phyloP scores from a whole-genome alignment of 2,329 filamentous ascomycete genomes.

The Ilyonectria robusta region DNA sequence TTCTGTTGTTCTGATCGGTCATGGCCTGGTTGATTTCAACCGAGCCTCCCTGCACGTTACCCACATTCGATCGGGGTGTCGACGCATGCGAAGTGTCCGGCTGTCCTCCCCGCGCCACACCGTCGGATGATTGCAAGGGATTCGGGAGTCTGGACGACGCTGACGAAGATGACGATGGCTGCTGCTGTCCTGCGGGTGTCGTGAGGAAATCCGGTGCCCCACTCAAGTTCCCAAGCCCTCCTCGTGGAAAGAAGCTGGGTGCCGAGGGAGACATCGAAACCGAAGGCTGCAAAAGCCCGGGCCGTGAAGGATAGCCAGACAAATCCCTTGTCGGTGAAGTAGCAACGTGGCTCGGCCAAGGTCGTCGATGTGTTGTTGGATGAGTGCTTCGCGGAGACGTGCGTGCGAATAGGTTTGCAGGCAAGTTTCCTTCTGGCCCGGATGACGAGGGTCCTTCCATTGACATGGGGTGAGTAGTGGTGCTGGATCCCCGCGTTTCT shows the following conservation, averaged over 20 bases:
- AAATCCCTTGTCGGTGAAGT: slow-evolving; percentile 1
- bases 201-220: slow-evolving; percentile 2
- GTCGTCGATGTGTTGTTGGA: not conserved
- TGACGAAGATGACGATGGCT: not conserved
- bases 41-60: slow-evolving; percentile 1
- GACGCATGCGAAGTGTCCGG: slow-evolving; percentile 22
- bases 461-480: slow-evolving; percentile 3
- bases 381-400: not conserved
- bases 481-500: slow-evolving; percentile 18
- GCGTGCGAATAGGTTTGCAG: not conserved
- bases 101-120: slow-evolving; percentile 15
- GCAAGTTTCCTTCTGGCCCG: not conserved
- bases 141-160: slow-evolving; percentile 14
- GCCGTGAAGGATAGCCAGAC: slow-evolving; percentile 16
- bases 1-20: slow-evolving; percentile 24
- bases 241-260: slow-evolving; percentile 31
- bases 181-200: slow-evolving; percentile 5
- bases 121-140: slow-evolving; percentile 29
- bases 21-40: slow-evolving; percentile 8
- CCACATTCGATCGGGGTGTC: slow-evolving; percentile 7
- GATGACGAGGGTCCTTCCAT: slow-evolving; percentile 4
- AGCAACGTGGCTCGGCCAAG: not conserved
- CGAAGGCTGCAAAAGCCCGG: slow-evolving; percentile 16
- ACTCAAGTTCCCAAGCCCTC: slow-evolving; percentile 1
- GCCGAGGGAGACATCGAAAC: slow-evolving; percentile 32